Conservation (phyloP, 176 grass and related monocot genomes). For the Triticum monococcum region DNA sequence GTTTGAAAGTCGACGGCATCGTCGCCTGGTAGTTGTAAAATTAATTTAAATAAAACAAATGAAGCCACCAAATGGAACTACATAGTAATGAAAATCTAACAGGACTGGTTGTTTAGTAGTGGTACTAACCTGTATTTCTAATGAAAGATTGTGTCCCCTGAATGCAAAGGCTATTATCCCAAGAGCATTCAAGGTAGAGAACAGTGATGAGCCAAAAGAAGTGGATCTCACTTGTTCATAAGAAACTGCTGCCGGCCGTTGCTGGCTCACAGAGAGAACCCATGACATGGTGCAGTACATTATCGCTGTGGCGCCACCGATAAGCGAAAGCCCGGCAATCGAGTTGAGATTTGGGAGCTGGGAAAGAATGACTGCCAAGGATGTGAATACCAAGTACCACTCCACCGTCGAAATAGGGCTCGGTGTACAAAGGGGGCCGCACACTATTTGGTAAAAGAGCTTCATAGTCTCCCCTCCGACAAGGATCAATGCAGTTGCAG, state of each 20-base stretch:
- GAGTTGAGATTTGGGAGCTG: slow-evolving; percentile 99
- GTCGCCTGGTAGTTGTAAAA: slow-evolving; percentile 64
- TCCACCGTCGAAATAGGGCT: slow-evolving; percentile 85
- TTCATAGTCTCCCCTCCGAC: slow-evolving; percentile 97
- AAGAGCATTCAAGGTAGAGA: slow-evolving; percentile 76
- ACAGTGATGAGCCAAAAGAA: slow-evolving; percentile 53
- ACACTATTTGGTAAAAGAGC: slow-evolving; percentile 94
- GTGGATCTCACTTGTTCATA: slow-evolving; percentile 55
- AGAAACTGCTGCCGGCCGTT: slow-evolving; percentile 49
- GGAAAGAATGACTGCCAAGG: slow-evolving; percentile 81
- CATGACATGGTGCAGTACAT: slow-evolving; percentile 89
- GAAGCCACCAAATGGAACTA: not conserved
- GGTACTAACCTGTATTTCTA: slow-evolving; percentile 90
- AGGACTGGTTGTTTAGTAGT: not conserved
- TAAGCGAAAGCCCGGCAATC: slow-evolving; percentile 88
- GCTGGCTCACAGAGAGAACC: slow-evolving; percentile 86
- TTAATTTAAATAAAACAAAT: not conserved
- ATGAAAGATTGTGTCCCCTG: slow-evolving; percentile 90
- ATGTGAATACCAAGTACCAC: slow-evolving; percentile 97
- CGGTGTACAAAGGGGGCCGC: slow-evolving; percentile 61
- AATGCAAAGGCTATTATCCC: slow-evolving; percentile 97
- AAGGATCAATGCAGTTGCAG: slow-evolving; percentile 87
- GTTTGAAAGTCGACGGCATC: slow-evolving; percentile 96
- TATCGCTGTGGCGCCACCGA: slow-evolving; percentile 83
- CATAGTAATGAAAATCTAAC: not conserved